Percentiles rank a stretch among this genome's conserved stretches.
These are phyloP conservation scores for Ascoidea tarda DNA, from an alignment of 805 yeast species.

Conservation along the genomic window DNA sequence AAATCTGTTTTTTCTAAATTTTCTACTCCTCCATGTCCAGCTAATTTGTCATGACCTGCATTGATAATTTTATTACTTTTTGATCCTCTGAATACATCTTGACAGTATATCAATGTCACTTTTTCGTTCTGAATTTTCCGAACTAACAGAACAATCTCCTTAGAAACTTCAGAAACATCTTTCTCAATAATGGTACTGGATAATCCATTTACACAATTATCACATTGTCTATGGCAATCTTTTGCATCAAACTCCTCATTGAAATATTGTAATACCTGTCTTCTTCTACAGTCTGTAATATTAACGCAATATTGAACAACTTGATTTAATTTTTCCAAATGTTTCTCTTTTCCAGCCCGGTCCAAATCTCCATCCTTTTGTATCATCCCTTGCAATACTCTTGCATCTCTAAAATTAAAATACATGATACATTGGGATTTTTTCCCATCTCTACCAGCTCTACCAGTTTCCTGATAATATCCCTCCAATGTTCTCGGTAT, in stretches of 20 bases:
- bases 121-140: constrained; percentile 35
- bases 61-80: constrained; percentile 43
- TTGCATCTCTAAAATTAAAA: constrained; percentile 69
- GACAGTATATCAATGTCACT: constrained; percentile 69
- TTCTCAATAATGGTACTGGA: constrained; percentile 29
- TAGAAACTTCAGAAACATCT: constrained; percentile 59
- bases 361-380: constrained; percentile 60
- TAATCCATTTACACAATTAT: constrained; percentile 50
- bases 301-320: constrained; percentile 91
- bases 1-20: constrained; percentile 49
- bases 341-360: constrained; percentile 54
- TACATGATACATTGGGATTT: constrained; percentile 73
- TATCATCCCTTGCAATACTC: constrained; percentile 63
- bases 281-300: constrained; percentile 76
- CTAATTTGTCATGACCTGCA: constrained; percentile 44
- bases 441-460: constrained; percentile 95
- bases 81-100: constrained; percentile 72
- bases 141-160: constrained; percentile 45
- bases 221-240: constrained; percentile 64
- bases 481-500: constrained; percentile 89
- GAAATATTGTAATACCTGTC: constrained; percentile 81
- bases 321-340: constrained; percentile 60
- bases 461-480: constrained; percentile 94
- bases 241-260: constrained; percentile 64
- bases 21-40: constrained; percentile 63